These are phyloP conservation scores for Echria macrotheca DNA, from an alignment of 495 filamentous ascomycete genomes.

Conservation along the genomic window DNA sequence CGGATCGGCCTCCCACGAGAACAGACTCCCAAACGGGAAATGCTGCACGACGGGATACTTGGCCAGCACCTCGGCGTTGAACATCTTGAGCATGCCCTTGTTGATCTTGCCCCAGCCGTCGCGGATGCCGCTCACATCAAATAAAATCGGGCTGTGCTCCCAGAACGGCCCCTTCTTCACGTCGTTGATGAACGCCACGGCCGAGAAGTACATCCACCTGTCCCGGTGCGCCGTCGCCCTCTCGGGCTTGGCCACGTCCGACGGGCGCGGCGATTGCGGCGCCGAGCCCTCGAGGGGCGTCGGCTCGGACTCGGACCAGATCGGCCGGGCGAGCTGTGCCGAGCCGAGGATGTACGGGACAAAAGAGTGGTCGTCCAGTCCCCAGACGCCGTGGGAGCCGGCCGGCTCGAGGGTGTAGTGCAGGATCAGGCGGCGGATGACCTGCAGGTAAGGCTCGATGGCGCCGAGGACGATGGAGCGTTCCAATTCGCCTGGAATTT, in stretches of 20 bases:
- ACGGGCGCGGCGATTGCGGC: constrained; percentile 62
- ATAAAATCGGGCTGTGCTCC: constrained; percentile 95
- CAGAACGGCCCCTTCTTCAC: constrained; percentile 97
- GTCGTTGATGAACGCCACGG: constrained; percentile 97
- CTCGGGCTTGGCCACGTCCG: constrained; percentile 57
- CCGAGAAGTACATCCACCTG: constrained; percentile 91
- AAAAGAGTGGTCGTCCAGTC: constrained; percentile 94
- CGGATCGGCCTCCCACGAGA: constrained; percentile 75
- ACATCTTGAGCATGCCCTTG: constrained; percentile 99
- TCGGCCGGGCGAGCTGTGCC: constrained; percentile 75
- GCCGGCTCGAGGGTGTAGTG: constrained; percentile 96
- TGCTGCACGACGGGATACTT: constrained; percentile 98
- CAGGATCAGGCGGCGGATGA: constrained; percentile 77
- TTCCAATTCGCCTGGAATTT: constrained; percentile 41
- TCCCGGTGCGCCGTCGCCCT: constrained; percentile 64
- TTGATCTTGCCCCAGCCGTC: constrained; percentile 98
- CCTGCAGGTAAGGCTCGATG: constrained; percentile 75
- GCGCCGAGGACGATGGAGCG: constrained; percentile 73
- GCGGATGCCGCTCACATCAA: constrained; percentile 84
- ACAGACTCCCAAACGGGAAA: constrained; percentile 85
- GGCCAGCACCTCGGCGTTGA: constrained; percentile 82
- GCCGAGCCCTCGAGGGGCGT: constrained; percentile 73
- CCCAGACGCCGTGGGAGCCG: constrained; percentile 94
- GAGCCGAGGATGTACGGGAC: constrained; percentile 96
- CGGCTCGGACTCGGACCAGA: constrained; percentile 52